Conservation (phyloP, 257 asterid species). For the Plectranthus barbatus region DNA sequence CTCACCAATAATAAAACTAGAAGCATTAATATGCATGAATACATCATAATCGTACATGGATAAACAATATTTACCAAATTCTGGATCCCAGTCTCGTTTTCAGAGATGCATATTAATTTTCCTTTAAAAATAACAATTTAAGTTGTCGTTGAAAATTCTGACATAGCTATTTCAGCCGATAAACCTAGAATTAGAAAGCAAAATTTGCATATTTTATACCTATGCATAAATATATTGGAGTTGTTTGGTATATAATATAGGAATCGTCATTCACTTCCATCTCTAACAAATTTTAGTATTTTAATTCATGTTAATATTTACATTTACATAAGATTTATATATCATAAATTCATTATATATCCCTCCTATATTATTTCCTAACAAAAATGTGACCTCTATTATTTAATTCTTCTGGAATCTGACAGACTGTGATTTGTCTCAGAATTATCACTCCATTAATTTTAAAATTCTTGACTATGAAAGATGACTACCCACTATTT, state of each 20-base stretch:
- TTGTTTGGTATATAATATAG: slow-evolving; percentile 21
- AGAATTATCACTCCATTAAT: slow-evolving; percentile 20
- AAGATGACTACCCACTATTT: slow-evolving; percentile 16
- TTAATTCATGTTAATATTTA: background rate
- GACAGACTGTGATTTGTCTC: slow-evolving; percentile 37
- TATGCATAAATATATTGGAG: slow-evolving; percentile 13
- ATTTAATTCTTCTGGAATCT: slow-evolving; percentile 21
- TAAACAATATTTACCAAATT: slow-evolving; percentile 3
- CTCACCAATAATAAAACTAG: background rate
- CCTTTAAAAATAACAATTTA: background rate
- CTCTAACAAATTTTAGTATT: background rate
- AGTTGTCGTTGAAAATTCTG: background rate
- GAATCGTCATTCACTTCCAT: slow-evolving; percentile 23
- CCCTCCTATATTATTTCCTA: background rate
- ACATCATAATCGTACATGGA: background rate
- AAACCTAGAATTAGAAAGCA: background rate
- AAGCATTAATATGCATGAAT: too few relatives aligned
- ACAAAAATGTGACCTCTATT: too few relatives aligned
- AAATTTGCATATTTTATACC: background rate
- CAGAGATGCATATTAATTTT: background rate
- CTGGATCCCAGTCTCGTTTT: background rate
- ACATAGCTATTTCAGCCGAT: background rate
- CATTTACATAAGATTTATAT: background rate
- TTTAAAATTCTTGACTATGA: background rate
- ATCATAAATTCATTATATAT: too few relatives aligned